A percentile compares a stretch with the other conserved stretches of the same genome.
These are phyloP conservation scores for Barnettozyma wickerhamii DNA, from an alignment of 805 yeast genomes.

Conservation along the genomic window DNA sequence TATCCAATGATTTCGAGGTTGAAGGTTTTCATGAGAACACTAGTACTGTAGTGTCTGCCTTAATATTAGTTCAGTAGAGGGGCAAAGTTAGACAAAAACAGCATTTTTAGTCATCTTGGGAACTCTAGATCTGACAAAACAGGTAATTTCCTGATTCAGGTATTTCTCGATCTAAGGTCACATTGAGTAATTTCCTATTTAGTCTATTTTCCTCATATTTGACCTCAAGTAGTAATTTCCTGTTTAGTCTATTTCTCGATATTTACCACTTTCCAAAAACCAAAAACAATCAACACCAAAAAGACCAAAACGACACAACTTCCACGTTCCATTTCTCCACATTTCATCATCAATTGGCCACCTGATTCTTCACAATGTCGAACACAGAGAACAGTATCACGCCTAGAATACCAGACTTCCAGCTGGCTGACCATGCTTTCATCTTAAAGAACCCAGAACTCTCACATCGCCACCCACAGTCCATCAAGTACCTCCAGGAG, in stretches of 20 bases:
- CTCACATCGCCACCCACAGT: constrained; percentile 36
- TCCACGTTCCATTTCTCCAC: not conserved
- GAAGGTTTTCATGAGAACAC: no score
- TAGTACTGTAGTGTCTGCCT: no score
- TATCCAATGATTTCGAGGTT: no score
- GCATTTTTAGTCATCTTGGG: no score
- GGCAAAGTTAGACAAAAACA: no score
- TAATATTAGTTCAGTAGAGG: no score
- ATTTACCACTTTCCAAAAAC: not conserved
- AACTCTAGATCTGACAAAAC: no score
- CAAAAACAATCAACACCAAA: not conserved
- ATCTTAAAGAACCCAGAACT: constrained; percentile 42
- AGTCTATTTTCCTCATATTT: not conserved
- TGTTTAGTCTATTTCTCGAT: not conserved
- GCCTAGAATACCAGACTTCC: constrained; percentile 69
- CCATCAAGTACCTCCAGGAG: constrained; percentile 43
- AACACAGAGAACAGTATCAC: constrained; percentile 13
- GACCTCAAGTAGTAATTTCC: no score
- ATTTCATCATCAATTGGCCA: not conserved
- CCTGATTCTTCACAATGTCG: constrained; percentile 7
- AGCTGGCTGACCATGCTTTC: constrained; percentile 77
- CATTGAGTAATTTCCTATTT: not conserved
- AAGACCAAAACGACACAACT: not conserved
- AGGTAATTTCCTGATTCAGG: not conserved
- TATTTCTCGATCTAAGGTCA: not conserved